Percentiles rank a stretch among this genome's conserved stretches.
Evolutionary conservation across 1,284 basidiomycete genomes (phyloP).

Genomic region (Sparassis latifolia): DNA sequence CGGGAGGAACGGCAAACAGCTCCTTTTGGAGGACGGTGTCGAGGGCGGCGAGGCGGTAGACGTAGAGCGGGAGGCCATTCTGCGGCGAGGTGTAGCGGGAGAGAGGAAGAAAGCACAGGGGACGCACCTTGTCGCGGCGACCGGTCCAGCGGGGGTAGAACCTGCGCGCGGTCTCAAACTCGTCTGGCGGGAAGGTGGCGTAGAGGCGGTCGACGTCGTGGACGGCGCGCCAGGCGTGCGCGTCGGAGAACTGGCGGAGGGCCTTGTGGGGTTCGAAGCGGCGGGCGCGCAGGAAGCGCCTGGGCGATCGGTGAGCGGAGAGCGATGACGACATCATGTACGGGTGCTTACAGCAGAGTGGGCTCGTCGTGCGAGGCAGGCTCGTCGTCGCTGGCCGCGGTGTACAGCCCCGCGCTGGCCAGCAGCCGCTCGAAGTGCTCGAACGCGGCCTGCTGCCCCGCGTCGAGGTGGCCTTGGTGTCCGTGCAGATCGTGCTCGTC

Average conservation of each 20-base stretch:
- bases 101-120: neutral
- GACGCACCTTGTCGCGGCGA: constrained; percentile 53
- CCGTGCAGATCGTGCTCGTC: constrained; percentile 31
- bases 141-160: constrained; percentile 81
- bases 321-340: neutral
- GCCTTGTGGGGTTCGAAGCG: constrained; percentile 58
- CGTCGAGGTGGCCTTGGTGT: constrained; percentile 47
- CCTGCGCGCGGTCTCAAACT: constrained; percentile 51
- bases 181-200: constrained; percentile 47
- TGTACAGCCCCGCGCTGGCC: constrained; percentile 43
- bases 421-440: constrained; percentile 48
- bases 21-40: constrained; percentile 46
- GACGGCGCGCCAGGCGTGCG: constrained; percentile 58
- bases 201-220: constrained; percentile 59
- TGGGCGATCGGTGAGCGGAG: constrained; percentile 20
- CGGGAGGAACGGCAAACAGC: constrained; percentile 43
- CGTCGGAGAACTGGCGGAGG: constrained; percentile 58
- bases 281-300: constrained; percentile 73
- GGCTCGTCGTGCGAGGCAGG: constrained; percentile 55
- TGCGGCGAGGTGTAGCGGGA: constrained; percentile 19
- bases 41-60: constrained; percentile 60
- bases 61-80: constrained; percentile 67
- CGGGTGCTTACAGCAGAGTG: constrained; percentile 52
- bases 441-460: constrained; percentile 41
- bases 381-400: constrained; percentile 18